These are phyloP conservation scores for Veloporphyrellus conicus DNA, from an alignment of 1,284 basidiomycete species.

Conservation along the genomic window DNA sequence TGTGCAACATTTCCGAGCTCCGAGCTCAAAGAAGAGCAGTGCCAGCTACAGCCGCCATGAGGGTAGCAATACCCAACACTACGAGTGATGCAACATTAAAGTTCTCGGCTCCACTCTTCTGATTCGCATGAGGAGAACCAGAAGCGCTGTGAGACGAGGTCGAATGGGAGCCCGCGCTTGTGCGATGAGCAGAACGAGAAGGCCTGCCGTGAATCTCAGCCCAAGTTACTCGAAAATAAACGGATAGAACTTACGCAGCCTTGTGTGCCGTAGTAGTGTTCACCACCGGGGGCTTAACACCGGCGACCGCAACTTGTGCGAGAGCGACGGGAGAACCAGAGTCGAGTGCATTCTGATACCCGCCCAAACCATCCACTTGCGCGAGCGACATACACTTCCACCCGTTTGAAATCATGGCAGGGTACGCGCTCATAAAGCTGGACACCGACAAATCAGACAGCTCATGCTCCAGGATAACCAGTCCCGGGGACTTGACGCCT, in stretches of 20 bases:
- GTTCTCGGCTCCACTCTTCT: slow-evolving; percentile 33
- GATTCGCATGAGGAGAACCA: slow-evolving; percentile 30
- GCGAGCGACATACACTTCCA: slow-evolving; percentile 65
- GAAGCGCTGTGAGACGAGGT: slow-evolving; percentile 14
- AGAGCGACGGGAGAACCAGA: slow-evolving; percentile 21
- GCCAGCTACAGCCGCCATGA: slow-evolving; percentile 23
- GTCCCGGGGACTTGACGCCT: slow-evolving; percentile 68
- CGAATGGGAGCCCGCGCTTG: slow-evolving; percentile 4
- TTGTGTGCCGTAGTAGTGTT: slow-evolving; percentile 6
- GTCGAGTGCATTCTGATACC: slow-evolving; percentile 54
- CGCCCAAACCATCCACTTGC: slow-evolving; percentile 41
- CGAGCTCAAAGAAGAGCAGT: slow-evolving; percentile 22
- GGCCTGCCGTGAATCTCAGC: slow-evolving; percentile 7
- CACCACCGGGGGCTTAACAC: slow-evolving; percentile 17
- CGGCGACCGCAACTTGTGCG: slow-evolving; percentile 22
- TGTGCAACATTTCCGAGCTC: background rate
- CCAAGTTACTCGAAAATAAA: background rate
- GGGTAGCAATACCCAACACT: slow-evolving; percentile 23
- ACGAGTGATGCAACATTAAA: slow-evolving; percentile 22
- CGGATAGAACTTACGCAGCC: slow-evolving; percentile 3
- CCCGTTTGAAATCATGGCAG: slow-evolving; percentile 57
- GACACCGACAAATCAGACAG: slow-evolving; percentile 57
- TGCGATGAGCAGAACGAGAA: background rate
- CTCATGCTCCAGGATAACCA: slow-evolving; percentile 84
- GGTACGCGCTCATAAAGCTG: slow-evolving; percentile 68